Evolutionary conservation across 2,329 filamentous ascomycete species (phyloP).

Genomic region (Phaeosphaeriaceae sp.): DNA sequence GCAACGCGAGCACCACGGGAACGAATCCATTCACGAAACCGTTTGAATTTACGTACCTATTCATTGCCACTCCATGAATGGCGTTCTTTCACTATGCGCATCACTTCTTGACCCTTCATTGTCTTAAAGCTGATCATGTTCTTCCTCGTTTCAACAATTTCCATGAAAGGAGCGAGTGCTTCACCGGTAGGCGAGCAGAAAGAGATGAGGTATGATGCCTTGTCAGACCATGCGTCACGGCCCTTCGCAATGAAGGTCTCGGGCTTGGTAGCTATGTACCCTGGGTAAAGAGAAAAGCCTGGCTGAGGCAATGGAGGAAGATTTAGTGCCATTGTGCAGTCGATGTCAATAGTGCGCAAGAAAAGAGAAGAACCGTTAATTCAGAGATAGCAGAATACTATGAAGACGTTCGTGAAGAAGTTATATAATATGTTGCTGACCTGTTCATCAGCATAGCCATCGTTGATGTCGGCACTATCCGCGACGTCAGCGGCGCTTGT

Average conservation of each 20-base stretch:
- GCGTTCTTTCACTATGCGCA: slow-evolving; percentile 19
- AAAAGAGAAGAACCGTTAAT: not conserved
- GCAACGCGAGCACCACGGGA: not conserved
- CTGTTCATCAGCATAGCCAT: not conserved
- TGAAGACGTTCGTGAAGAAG: not conserved
- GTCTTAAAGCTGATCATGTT: slow-evolving; percentile 19
- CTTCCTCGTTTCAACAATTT: slow-evolving; percentile 17
- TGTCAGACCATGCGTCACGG: slow-evolving; percentile 6
- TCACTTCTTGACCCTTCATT: slow-evolving; percentile 19
- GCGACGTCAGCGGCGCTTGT: not conserved
- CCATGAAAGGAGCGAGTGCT: slow-evolving; percentile 14
- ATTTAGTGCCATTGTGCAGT: slow-evolving; percentile 7
- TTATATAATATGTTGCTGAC: not conserved
- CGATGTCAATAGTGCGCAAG: not conserved
- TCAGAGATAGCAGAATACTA: not conserved
- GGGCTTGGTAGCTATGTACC: slow-evolving; percentile 20
- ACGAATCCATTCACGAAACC: not conserved
- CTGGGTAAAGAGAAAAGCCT: slow-evolving; percentile 21
- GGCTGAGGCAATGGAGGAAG: slow-evolving; percentile 21
- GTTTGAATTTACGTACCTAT: slow-evolving; percentile 13
- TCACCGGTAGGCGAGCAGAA: slow-evolving; percentile 11
- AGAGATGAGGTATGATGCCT: slow-evolving; percentile 13
- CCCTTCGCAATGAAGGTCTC: slow-evolving; percentile 24
- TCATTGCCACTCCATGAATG: slow-evolving; percentile 14
- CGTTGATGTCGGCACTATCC: not conserved